These are phyloP conservation scores for Alternaria postmessia DNA, from an alignment of 2,329 filamentous ascomycete genomes.

Conservation along the genomic window DNA sequence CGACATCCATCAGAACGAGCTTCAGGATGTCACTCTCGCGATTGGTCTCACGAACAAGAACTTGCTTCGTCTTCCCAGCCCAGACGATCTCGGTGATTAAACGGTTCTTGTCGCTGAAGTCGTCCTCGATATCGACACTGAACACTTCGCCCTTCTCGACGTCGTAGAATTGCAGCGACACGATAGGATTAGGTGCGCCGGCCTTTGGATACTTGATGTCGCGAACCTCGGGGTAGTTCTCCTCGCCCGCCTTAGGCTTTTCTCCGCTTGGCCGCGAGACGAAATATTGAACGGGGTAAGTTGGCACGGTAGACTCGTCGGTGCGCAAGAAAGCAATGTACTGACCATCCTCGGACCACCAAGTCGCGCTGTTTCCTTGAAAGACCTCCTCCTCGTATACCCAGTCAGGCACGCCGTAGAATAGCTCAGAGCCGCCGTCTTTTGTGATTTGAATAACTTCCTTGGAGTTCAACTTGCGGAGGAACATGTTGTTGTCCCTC, in stretches of 20 bases:
- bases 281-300: conserved; percentile 94
- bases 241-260: conserved; percentile 72
- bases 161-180: conserved; percentile 89
- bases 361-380: conserved; percentile 79
- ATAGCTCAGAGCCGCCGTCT: conserved; percentile 87
- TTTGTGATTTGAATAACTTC: conserved; percentile 77
- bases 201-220: conserved; percentile 98
- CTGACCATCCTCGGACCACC: conserved; percentile 93
- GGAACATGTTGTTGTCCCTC: conserved; percentile 85
- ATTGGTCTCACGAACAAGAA: conserved; percentile 91
- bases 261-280: conserved; percentile 83
- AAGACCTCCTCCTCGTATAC: conserved; percentile 93
- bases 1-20: conserved; percentile 84
- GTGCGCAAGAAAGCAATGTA: conserved; percentile 92
- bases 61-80: conserved; percentile 76
- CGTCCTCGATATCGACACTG: conserved; percentile 76
- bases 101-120: conserved; percentile 81
- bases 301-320: conserved; percentile 89
- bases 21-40: conserved; percentile 91
- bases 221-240: conserved; percentile 88
- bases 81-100: conserved; percentile 94
- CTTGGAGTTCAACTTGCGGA: conserved; percentile 71
- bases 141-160: conserved; percentile 80
- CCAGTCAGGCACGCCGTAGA: conserved; percentile 98
- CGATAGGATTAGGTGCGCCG: conserved; percentile 89